A percentile compares a stretch with the other conserved stretches of the same genome.
phyloP scores from a whole-genome alignment of 2,329 filamentous ascomycete species.

The Talaromyces sp. region DNA sequence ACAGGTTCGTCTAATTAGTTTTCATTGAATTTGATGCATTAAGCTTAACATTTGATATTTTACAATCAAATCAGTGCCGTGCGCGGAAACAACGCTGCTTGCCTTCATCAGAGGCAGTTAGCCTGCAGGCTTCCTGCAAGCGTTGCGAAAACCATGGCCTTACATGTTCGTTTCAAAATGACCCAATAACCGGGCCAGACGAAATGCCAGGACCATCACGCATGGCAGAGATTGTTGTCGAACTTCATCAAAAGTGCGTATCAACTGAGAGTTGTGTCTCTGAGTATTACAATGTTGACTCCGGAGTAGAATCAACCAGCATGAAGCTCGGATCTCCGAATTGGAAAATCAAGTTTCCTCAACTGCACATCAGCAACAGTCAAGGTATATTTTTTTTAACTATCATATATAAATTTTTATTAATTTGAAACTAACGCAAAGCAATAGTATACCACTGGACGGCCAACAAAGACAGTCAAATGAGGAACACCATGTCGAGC shows the following conservation, averaged over 20 bases:
- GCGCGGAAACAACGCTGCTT: conserved; percentile 14
- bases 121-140: conserved; percentile 11
- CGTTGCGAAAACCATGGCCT: conserved; percentile 11
- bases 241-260: conserved; percentile 10
- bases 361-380: not conserved
- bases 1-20: not conserved
- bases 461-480: not conserved
- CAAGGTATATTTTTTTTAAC: not conserved
- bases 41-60: not conserved
- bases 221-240: conserved; percentile 13
- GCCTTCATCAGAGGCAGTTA: conserved; percentile 3
- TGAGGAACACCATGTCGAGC: not conserved
- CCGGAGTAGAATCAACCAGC: conserved; percentile 1
- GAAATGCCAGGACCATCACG: conserved; percentile 12
- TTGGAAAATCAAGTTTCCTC: not conserved
- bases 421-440: no score
- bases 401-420: no score
- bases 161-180: conserved; percentile 14
- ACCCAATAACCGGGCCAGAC: conserved; percentile 3
- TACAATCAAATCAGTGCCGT: conserved; percentile 11
- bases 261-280: not conserved
- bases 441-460: not conserved
- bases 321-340: conserved; percentile 2
- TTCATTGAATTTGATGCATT: not conserved
- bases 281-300: not conserved